These are phyloP conservation scores for Senna siamea DNA, from an alignment of 306 rosid species.

Conservation along the genomic window DNA sequence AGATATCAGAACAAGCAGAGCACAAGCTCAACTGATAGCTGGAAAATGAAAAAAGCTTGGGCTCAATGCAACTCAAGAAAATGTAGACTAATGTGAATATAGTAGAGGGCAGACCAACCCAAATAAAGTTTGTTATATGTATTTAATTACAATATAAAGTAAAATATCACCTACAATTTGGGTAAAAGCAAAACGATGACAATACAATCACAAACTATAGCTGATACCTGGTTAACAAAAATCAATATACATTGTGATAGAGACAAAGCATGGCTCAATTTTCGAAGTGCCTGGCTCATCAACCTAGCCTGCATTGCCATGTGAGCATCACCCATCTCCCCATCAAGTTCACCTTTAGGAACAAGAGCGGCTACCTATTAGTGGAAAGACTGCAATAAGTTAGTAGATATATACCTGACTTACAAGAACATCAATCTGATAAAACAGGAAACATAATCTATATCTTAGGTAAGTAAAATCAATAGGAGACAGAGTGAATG, in stretches of 20 bases:
- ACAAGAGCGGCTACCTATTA: slow-evolving; percentile 93
- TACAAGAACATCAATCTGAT: slow-evolving; percentile 24
- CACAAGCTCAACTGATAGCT: not conserved
- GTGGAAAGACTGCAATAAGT: slow-evolving; percentile 34
- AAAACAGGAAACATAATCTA: slow-evolving; percentile 18
- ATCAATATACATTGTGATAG: slow-evolving; percentile 71
- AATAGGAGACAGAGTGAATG: slow-evolving; percentile 6
- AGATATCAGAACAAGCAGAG: not conserved
- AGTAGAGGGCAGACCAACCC: slow-evolving; percentile 6
- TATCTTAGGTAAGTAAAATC: not conserved
- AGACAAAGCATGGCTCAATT: slow-evolving; percentile 87
- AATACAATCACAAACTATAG: slow-evolving; percentile 25
- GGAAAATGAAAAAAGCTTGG: slow-evolving; percentile 17
- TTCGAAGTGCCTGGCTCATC: slow-evolving; percentile 97
- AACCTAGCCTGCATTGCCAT: slow-evolving; percentile 97
- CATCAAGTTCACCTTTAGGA: slow-evolving; percentile 95
- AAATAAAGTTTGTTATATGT: not conserved
- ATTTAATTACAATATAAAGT: slow-evolving; percentile 25
- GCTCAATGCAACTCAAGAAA: not conserved
- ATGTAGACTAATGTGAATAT: not conserved
- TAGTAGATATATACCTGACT: slow-evolving; percentile 15
- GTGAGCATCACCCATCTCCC: slow-evolving; percentile 94
- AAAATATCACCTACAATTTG: not conserved
- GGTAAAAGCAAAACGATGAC: not conserved
- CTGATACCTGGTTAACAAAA: slow-evolving; percentile 86